Conservation (phyloP, 1,139 yeast genomes). For the Protomyces arabidopsidicola region DNA sequence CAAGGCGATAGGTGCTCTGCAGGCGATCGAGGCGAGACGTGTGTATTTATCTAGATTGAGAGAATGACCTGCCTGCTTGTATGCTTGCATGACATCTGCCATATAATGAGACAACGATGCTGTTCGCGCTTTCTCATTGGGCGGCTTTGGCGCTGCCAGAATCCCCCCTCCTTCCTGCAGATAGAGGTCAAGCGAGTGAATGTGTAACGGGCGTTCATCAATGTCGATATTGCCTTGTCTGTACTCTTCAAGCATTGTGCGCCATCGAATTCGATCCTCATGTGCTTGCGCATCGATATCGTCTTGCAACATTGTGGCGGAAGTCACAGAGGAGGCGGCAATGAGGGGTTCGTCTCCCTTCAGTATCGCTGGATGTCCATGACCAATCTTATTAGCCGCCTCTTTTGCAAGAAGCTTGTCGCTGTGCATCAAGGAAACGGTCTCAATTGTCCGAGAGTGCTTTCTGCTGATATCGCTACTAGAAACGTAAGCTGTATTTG, state of each 20-base stretch:
- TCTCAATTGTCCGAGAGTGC: no score
- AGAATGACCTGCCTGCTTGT: slow-evolving; percentile 2
- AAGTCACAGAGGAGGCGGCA: no score
- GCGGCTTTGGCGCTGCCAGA: slow-evolving; percentile 2
- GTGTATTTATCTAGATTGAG: slow-evolving; percentile 6
- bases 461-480: no score
- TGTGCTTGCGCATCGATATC: neutral
- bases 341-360: no score
- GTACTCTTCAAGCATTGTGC: neutral
- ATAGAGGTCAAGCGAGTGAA: neutral
- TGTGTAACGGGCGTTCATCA: neutral
- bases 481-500: no score
- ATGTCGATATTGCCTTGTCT: slow-evolving; percentile 1
- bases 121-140: no score
- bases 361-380: no score
- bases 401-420: no score
- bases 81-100: slow-evolving; percentile 2
- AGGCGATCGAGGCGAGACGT: slow-evolving; percentile 6
- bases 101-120: neutral
- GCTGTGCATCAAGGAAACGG: no score
- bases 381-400: no score
- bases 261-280: slow-evolving; percentile 3
- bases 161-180: slow-evolving; percentile 4
- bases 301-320: no score
- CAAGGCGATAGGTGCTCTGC: slow-evolving; percentile 8